Conservation (phyloP, 164 flowering plant species). For the Magnolia changhungtana region DNA sequence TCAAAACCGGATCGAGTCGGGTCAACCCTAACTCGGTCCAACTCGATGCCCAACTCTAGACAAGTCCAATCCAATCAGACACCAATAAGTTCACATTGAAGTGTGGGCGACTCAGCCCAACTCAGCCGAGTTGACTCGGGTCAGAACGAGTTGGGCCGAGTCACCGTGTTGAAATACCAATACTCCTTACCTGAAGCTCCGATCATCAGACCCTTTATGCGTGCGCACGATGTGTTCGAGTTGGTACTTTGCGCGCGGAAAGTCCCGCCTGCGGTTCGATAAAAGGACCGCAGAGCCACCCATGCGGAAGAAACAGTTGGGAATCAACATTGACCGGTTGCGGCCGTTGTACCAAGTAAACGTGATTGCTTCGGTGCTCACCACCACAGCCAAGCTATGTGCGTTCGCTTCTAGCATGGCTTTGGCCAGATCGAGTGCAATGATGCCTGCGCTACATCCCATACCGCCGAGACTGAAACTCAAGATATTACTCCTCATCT, state of each 20-base stretch:
- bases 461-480: slow-evolving; percentile 87
- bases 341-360: slow-evolving; percentile 78
- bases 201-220: slow-evolving; percentile 86
- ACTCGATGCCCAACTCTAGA: too few relatives aligned
- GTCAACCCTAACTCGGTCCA: too few relatives aligned
- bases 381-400: slow-evolving; percentile 65
- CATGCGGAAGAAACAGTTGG: slow-evolving; percentile 90
- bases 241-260: slow-evolving; percentile 65
- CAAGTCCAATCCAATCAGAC: too few relatives aligned
- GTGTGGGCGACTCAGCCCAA: too few relatives aligned
- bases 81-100: too few relatives aligned
- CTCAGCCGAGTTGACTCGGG: too few relatives aligned
- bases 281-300: slow-evolving; percentile 84
- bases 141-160: too few relatives aligned
- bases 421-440: slow-evolving; percentile 68
- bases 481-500: slow-evolving; percentile 88
- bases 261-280: slow-evolving; percentile 78
- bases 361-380: slow-evolving; percentile 84
- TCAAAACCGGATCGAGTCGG: too few relatives aligned
- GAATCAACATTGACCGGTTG: slow-evolving; percentile 82
- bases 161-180: too few relatives aligned
- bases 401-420: slow-evolving; percentile 87
- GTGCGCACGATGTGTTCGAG: slow-evolving; percentile 90
- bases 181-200: slow-evolving; percentile 60
- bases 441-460: slow-evolving; percentile 91